A percentile compares a stretch with the other conserved stretches of the same genome.
These are phyloP conservation scores for Rutstroemia sp. DNA, from an alignment of 2,329 filamentous ascomycete species.

Conservation along the genomic window DNA sequence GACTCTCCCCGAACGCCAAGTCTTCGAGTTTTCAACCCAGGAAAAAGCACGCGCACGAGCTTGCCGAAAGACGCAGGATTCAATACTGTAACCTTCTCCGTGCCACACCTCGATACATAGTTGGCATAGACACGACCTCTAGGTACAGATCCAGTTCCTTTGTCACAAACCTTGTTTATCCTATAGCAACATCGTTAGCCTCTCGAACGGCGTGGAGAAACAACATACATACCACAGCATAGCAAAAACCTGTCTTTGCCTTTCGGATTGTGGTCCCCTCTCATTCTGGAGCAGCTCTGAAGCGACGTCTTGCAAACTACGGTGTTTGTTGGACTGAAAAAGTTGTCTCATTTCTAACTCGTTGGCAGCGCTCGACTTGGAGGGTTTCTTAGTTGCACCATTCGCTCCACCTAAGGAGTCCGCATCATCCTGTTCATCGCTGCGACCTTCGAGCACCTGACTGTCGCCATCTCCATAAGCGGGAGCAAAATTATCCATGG, in stretches of 20 bases:
- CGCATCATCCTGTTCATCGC: conserved; percentile 49
- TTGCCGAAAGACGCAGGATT: conserved; percentile 98
- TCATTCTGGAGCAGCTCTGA: conserved; percentile 72
- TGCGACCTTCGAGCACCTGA: conserved; percentile 49
- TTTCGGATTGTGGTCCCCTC: conserved; percentile 71
- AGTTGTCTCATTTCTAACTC: conserved; percentile 74
- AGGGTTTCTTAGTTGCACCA: conserved; percentile 46
- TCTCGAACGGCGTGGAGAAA: conserved; percentile 4
- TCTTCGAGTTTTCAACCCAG: conserved; percentile 84
- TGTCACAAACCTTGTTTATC: conserved; percentile 66
- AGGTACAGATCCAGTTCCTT: conserved; percentile 79
- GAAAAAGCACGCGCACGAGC: conserved; percentile 91
- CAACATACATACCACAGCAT: conserved; percentile 67
- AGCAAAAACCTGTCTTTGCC: conserved; percentile 77
- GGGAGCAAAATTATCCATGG: conserved; percentile 44
- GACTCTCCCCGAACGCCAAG: conserved; percentile 93
- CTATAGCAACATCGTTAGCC: conserved; percentile 34
- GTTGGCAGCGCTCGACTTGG: conserved; percentile 68
- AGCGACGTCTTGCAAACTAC: conserved; percentile 64
- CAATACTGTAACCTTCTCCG: conserved; percentile 85
- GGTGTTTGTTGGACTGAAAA: conserved; percentile 60
- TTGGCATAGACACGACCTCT: conserved; percentile 90
- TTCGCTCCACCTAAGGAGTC: conserved; percentile 42
- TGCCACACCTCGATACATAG: conserved; percentile 88
- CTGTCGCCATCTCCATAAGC: conserved; percentile 52